phyloP scores from a whole-genome alignment of 192 early-diverging fungal genomes.

The Backusella westeae region DNA sequence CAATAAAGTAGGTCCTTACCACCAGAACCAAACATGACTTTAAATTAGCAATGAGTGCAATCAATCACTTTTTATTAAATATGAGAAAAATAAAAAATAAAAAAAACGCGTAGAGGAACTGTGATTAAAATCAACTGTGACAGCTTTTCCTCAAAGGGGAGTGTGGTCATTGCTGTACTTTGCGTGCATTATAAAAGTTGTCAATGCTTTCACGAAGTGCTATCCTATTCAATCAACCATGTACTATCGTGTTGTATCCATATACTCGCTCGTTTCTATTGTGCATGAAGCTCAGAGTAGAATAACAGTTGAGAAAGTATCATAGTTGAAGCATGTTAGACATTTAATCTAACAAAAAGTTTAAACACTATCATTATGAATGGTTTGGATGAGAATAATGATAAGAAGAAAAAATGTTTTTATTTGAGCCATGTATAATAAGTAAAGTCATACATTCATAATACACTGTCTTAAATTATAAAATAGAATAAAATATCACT shows the following conservation, averaged over 20 bases:
- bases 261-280: too few species aligned
- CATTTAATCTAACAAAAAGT: too few species aligned
- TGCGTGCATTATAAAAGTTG: too few species aligned
- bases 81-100: neutral
- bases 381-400: neutral
- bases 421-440: neutral
- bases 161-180: neutral
- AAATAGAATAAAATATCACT: neutral
- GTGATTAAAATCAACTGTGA: neutral
- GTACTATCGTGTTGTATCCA: too few species aligned
- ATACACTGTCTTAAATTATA: too few species aligned
- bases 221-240: too few species aligned
- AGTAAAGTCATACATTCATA: neutral
- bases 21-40: conserved; percentile 10
- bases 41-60: neutral
- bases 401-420: neutral
- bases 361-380: neutral
- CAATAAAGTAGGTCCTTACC: neutral
- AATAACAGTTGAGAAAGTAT: neutral
- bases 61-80: neutral
- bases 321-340: too few species aligned
- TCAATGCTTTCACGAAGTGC: too few species aligned
- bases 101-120: neutral
- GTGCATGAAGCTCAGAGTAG: neutral
- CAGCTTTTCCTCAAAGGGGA: neutral